Base-by-base conservation (phyloP, 805 yeast species). In the Metschnikowia drakensbergensis region DNA sequence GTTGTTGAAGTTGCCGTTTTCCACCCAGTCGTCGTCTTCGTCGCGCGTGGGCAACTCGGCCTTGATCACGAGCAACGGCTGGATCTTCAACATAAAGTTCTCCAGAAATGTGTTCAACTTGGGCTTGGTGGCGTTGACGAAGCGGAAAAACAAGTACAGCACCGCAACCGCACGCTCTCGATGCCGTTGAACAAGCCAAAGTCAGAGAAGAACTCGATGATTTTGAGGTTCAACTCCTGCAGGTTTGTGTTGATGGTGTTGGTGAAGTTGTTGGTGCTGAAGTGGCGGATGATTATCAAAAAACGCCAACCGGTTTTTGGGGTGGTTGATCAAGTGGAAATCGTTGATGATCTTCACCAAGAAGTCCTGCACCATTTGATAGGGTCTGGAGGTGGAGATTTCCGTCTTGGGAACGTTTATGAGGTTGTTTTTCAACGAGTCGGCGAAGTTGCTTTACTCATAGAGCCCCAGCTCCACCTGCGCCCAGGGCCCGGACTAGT, bases 201-300 rank as follows among this genome's bases (percentile, higher is more conserved):
- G 32, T 82, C 83, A 13, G 94, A 82, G 62, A 94, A 92, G 23
- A 87, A 77, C 57, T 87, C 86, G 49, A 92, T 71, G 17, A 89
- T 80, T 50, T 83, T 78, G 51, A 77, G 64, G 6, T 53, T 47
- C 8, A 87, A 71, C 36, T 86, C 70, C 28, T 75, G 80, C 42
- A 72, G 67, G 59, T 70, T 77, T 57, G 58, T 62, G 29, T 54
- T 73, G 26, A 63, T 61, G 28, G 58, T 59, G 33, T 59, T 64
- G 42, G 45, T 37, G 33, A 53, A 57, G 60, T 84, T 78, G 54
- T 86, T 55, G 17, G 56, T 82, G 26, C 78, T 70, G 57, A 87
- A 83, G 60, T 89, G 94, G 60, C 88, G 86, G 48, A 88, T 83
- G 30, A 89, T 81, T 30, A 94, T 94, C 98, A 72, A 94, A 89